Conservation (phyloP, 495 filamentous ascomycete species). For the Pseudomonodictys pantanalensis region DNA sequence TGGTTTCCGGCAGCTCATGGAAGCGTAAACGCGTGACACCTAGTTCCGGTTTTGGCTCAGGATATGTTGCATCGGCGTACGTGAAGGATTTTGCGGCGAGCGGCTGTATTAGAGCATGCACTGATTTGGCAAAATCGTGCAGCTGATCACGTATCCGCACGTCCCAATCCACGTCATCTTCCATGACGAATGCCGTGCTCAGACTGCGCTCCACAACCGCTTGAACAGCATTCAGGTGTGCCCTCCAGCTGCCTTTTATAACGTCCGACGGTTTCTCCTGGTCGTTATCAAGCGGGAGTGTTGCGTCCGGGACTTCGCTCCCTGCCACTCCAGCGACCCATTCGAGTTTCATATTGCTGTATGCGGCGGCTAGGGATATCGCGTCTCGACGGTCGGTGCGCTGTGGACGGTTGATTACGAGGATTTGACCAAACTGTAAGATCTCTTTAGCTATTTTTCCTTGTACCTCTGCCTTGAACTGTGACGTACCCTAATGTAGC, state of each 20-base stretch:
- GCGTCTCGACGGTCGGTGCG: no score
- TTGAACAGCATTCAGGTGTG: constrained; percentile 40
- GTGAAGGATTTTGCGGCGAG: constrained; percentile 26
- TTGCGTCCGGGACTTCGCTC: neutral
- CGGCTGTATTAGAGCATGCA: constrained; percentile 39
- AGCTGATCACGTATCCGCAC: constrained; percentile 52
- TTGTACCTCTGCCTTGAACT: no score
- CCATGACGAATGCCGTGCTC: constrained; percentile 53
- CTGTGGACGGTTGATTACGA: no score
- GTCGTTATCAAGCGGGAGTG: neutral
- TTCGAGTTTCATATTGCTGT: no score
- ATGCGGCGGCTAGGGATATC: no score
- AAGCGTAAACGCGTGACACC: neutral
- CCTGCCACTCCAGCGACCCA: no score
- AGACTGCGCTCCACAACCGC: constrained; percentile 39
- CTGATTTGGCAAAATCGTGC: constrained; percentile 45
- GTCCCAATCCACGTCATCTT: constrained; percentile 61
- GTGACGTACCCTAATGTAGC: no score
- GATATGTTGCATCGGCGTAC: constrained; percentile 20
- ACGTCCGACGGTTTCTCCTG: neutral
- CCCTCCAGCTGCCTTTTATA: constrained; percentile 42
- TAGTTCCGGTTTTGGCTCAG: neutral
- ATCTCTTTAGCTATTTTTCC: no score
- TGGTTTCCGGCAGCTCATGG: constrained; percentile 35
- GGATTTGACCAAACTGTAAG: no score